Evolutionary conservation across 2,329 filamentous ascomycete genomes (phyloP).

Genomic region (Chaetomium sp.): DNA sequence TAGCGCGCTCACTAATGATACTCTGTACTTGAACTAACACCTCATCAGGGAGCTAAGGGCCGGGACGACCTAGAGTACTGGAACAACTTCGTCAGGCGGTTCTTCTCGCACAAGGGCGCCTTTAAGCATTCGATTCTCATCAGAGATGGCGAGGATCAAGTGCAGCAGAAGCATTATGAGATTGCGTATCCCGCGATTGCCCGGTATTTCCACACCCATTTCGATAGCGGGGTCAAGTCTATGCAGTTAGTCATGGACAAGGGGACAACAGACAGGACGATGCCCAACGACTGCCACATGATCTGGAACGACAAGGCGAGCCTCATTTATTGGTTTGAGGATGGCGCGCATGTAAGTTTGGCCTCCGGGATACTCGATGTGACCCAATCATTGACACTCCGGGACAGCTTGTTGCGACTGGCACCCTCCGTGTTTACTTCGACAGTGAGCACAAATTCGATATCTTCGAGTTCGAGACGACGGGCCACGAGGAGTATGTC

Average conservation of each 20-base stretch:
- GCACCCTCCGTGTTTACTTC: slow-evolving; percentile 76
- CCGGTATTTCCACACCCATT: slow-evolving; percentile 88
- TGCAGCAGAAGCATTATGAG: slow-evolving; percentile 78
- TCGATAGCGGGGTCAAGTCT: slow-evolving; percentile 79
- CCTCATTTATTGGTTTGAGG: slow-evolving; percentile 87
- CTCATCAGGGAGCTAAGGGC: slow-evolving; percentile 55
- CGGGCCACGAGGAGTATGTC: slow-evolving; percentile 79
- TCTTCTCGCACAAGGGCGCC: slow-evolving; percentile 77
- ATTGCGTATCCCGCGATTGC: slow-evolving; percentile 79
- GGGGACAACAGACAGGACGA: slow-evolving; percentile 54
- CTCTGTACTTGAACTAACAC: slow-evolving; percentile 26
- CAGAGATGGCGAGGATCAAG: slow-evolving; percentile 56
- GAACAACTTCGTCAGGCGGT: slow-evolving; percentile 75
- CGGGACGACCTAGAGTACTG: slow-evolving; percentile 74
- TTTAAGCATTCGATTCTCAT: slow-evolving; percentile 72
- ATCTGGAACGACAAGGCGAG: slow-evolving; percentile 77
- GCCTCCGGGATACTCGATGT: neutral
- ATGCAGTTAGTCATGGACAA: slow-evolving; percentile 85
- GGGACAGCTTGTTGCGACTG: slow-evolving; percentile 72
- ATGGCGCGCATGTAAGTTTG: slow-evolving; percentile 72
- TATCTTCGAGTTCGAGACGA: slow-evolving; percentile 77
- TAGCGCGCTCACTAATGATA: slow-evolving; percentile 9
- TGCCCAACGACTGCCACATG: slow-evolving; percentile 67
- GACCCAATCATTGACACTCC: slow-evolving; percentile 35
- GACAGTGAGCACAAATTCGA: slow-evolving; percentile 80